Evolutionary conservation across 495 filamentous ascomycete genomes (phyloP).

Genomic region (Aspergillus campestris): DNA sequence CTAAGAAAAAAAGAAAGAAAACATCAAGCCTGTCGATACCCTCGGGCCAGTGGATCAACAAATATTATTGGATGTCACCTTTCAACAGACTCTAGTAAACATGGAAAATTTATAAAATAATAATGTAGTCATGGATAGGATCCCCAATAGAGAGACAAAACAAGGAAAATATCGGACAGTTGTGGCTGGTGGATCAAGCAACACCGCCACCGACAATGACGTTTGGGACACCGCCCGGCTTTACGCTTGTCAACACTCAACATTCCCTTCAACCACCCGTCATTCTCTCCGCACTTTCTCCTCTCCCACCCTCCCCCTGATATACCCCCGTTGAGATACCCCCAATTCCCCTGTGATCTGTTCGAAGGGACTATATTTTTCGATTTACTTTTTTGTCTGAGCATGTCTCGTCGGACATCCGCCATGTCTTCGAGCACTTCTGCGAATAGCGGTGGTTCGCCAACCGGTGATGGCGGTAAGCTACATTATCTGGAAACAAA

Average conservation of each 20-base stretch:
- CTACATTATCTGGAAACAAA: conserved; percentile 8
- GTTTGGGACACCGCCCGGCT: conserved; percentile 17
- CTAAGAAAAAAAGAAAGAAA: conserved; percentile 24
- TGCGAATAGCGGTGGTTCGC: conserved; percentile 25
- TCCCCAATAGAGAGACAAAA: not conserved
- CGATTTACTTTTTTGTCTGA: conserved; percentile 14
- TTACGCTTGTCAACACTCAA: conserved; percentile 30
- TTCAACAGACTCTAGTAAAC: not conserved
- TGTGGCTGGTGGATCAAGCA: conserved; percentile 21
- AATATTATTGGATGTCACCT: no score
- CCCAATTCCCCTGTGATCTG: not conserved
- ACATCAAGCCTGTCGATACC: conserved; percentile 18
- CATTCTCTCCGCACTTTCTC: conserved; percentile 15
- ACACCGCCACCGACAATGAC: conserved; percentile 30
- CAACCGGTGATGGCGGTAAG: conserved; percentile 34
- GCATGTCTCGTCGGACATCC: conserved; percentile 41
- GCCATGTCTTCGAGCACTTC: conserved; percentile 32
- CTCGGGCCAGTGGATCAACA: no score
- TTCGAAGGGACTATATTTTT: not conserved
- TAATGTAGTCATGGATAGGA: not conserved
- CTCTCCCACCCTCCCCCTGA: conserved; percentile 4
- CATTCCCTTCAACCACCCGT: conserved; percentile 16
- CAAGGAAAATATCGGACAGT: not conserved
- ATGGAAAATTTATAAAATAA: not conserved
- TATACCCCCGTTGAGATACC: not conserved